phyloP scores from a whole-genome alignment of 2,329 filamentous ascomycete genomes.

The Stagonosporopsis cucurbitacearum region DNA sequence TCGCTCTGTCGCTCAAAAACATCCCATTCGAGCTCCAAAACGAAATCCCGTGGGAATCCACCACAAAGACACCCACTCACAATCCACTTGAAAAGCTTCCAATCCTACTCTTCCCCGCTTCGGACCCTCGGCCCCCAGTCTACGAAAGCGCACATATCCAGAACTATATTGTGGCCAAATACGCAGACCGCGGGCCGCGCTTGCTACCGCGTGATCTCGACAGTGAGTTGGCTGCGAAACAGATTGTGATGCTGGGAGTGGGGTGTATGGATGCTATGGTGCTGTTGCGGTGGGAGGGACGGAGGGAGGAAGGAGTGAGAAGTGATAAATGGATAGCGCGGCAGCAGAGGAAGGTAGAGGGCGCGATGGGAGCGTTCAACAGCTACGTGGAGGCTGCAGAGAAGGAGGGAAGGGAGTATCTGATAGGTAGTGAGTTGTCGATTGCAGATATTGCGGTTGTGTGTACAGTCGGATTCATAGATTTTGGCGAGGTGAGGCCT shows the following conservation, averaged over 20 bases:
- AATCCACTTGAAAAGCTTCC: constrained; percentile 52
- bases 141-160: constrained; percentile 29
- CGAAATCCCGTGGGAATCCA: constrained; percentile 53
- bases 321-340: constrained; percentile 20
- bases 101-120: constrained; percentile 40
- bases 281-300: constrained; percentile 19
- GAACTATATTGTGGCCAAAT: constrained; percentile 26
- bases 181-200: constrained; percentile 15
- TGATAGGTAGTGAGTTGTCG: constrained; percentile 20
- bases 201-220: constrained; percentile 20
- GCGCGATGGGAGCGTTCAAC: constrained; percentile 21
- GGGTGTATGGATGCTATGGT: constrained; percentile 28
- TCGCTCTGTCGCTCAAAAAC: constrained; percentile 48
- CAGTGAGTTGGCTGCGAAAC: constrained; percentile 16
- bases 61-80: constrained; percentile 48
- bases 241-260: constrained; percentile 23
- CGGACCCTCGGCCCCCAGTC: constrained; percentile 16
- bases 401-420: constrained; percentile 16
- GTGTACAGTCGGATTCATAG: constrained; percentile 20
- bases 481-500: constrained; percentile 12
- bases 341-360: constrained; percentile 23
- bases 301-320: constrained; percentile 13
- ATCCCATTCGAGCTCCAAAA: constrained; percentile 52
- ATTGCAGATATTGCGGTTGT: constrained; percentile 28
- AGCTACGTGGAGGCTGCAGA: constrained; percentile 9